Percentiles rank a stretch among this genome's conserved stretches.
phyloP scores from a whole-genome alignment of 1,139 yeast genomes.

The Candida tropicalis region DNA sequence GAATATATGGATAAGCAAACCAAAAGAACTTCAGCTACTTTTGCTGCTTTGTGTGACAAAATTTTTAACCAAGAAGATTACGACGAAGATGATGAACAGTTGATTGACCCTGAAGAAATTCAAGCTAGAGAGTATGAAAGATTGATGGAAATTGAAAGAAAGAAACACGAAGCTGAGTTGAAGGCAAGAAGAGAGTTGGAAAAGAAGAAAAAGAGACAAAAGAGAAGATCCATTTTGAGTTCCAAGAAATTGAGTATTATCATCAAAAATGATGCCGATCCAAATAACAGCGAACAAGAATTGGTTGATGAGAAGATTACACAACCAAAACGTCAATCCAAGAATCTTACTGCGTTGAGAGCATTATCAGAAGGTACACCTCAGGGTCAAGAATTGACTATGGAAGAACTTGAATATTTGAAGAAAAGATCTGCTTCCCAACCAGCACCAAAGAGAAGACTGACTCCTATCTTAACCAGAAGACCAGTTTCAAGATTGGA shows the following conservation, averaged over 20 bases:
- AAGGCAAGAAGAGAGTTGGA: slow-evolving; percentile 50
- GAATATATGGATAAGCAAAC: slow-evolving; percentile 73
- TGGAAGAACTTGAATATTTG: slow-evolving; percentile 44
- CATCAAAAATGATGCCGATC: slow-evolving; percentile 32
- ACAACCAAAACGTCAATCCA: slow-evolving; percentile 46
- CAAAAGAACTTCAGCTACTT: slow-evolving; percentile 74
- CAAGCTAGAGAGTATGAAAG: slow-evolving; percentile 51
- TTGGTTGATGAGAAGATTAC: slow-evolving; percentile 25
- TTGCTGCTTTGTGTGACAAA: slow-evolving; percentile 75
- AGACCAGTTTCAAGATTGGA: slow-evolving; percentile 75
- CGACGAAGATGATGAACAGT: slow-evolving; percentile 57
- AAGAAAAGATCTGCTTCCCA: slow-evolving; percentile 54
- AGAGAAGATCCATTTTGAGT: slow-evolving; percentile 45
- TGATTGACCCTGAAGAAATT: slow-evolving; percentile 53
- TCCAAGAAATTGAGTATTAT: slow-evolving; percentile 44
- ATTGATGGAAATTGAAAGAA: slow-evolving; percentile 52
- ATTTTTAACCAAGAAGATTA: slow-evolving; percentile 63
- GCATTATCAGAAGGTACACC: slow-evolving; percentile 41
- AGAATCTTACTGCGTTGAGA: slow-evolving; percentile 28
- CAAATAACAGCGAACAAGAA: slow-evolving; percentile 38
- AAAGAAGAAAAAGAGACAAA: slow-evolving; percentile 46
- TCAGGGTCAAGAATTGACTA: slow-evolving; percentile 29
- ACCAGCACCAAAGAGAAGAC: slow-evolving; percentile 41
- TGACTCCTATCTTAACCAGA: slow-evolving; percentile 45
- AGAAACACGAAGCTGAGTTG: slow-evolving; percentile 51